Base-by-base conservation (phyloP, 148 eudicot genomes). In the Talinum fruticosum region DNA sequence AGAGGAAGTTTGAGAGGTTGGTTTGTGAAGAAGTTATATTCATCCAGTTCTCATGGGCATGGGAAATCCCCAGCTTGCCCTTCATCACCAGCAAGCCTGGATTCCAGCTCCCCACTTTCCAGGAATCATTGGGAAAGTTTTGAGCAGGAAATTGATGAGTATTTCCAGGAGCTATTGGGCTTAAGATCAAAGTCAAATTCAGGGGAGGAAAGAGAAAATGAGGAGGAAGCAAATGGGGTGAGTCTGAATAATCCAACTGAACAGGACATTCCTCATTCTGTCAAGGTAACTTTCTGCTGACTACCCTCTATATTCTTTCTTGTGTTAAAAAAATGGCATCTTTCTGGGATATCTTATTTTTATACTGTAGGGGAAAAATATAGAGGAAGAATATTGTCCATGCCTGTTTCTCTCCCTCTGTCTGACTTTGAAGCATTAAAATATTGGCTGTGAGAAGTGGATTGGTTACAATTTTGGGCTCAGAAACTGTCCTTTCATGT, bases 131-230 rank as follows among this genome's bases (percentile, higher is more conserved):
- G 94, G 97, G 89, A 88, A 28, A 75, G 69, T 6, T 67, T 74
- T 78, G 85, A 78, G 62, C 84, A 78, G 65, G 94, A 91, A 72
- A 84, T 94, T 59, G 97, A 90, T 45, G 85, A 81, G 16, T 94
- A 94, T 84, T 86, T 82, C 74, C 81, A 83, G 45, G 89, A 87
- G 54, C 75, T 94, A 72, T 41, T 79, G 76, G 74, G 51, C 35
- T 71, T 71, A 1, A 35, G 19, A 57, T 53, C 76, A 32, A 54
- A 44, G 78, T 78, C 84, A 18, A 75, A 36, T 65, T 65, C 69
- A 32, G 73, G 62, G 70, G 84, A 82, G 53, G 88, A 83, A 59
- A 82, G 72, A 41, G 83, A 82, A 24, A 41, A 36, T 62, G 80
- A 53, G 64, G 83, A 44, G 72, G 86, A 71, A 19, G 57, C 4